A percentile compares a stretch with the other conserved stretches of the same genome.
Evolutionary conservation across 148 eudicot genomes (phyloP).

Genomic region (Silene latifolia): DNA sequence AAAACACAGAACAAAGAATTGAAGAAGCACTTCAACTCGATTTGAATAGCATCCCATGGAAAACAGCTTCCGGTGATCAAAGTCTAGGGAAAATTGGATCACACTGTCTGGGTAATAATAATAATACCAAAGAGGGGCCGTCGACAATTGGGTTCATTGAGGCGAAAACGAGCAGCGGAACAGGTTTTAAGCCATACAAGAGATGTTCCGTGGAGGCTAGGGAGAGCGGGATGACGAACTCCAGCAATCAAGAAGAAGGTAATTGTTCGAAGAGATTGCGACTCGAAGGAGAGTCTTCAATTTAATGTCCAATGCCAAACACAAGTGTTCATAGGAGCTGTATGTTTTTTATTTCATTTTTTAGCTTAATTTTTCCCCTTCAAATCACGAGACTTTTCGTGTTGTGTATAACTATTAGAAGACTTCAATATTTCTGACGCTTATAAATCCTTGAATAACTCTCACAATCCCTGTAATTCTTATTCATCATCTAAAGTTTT

Average conservation of each 20-base stretch:
- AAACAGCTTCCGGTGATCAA: slow-evolving; percentile 32
- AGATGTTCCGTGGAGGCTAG: slow-evolving; percentile 83
- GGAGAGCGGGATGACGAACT: slow-evolving; percentile 42
- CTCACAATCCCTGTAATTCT: slow-evolving; percentile 6
- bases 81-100: slow-evolving; percentile 22
- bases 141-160: slow-evolving; percentile 40
- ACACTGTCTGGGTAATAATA: slow-evolving; percentile 32
- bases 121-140: slow-evolving; percentile 31
- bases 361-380: slow-evolving; percentile 17
- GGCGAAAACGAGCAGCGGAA: slow-evolving; percentile 51
- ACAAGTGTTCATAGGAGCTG: slow-evolving; percentile 27
- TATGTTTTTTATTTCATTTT: slow-evolving; percentile 16
- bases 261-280: slow-evolving; percentile 76
- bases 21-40: slow-evolving; percentile 39
- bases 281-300: slow-evolving; percentile 60
- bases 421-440: slow-evolving; percentile 22
- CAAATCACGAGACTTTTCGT: slow-evolving; percentile 26
- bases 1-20: slow-evolving; percentile 26
- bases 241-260: slow-evolving; percentile 52
- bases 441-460: slow-evolving; percentile 23
- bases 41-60: slow-evolving; percentile 47
- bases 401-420: slow-evolving; percentile 29
- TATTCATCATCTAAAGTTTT: not conserved
- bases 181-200: slow-evolving; percentile 95
- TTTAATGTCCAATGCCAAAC: slow-evolving; percentile 32